phyloP scores from a whole-genome alignment of 805 yeast species.

The Nakazawaea anatomiae region DNA sequence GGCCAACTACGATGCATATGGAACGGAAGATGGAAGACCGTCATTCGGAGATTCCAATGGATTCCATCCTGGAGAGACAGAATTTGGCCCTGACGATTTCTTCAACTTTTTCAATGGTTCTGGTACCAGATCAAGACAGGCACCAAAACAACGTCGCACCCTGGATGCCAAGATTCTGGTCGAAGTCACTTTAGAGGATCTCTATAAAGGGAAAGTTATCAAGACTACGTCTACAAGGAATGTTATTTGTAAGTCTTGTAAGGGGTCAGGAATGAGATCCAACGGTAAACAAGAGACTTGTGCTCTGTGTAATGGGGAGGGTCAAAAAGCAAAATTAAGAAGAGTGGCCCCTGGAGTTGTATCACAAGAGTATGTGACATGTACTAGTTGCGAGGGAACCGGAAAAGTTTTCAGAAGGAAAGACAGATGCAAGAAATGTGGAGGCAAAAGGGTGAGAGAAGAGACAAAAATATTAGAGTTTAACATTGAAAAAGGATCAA shows the following conservation, averaged over 20 bases:
- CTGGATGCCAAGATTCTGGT: slow-evolving; percentile 65
- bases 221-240: slow-evolving; percentile 69
- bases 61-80: slow-evolving; percentile 29
- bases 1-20: slow-evolving; percentile 53
- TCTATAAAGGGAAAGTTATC: slow-evolving; percentile 75
- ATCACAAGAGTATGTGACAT: slow-evolving; percentile 54
- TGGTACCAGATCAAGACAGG: slow-evolving; percentile 16
- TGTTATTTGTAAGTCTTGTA: slow-evolving; percentile 65
- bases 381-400: slow-evolving; percentile 65
- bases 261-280: slow-evolving; percentile 70
- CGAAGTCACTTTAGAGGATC: slow-evolving; percentile 62
- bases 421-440: slow-evolving; percentile 75
- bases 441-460: slow-evolving; percentile 54
- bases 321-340: slow-evolving; percentile 51
- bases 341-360: slow-evolving; percentile 73
- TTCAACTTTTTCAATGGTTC: slow-evolving; percentile 55
- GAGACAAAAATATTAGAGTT: slow-evolving; percentile 74
- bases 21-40: slow-evolving; percentile 31
- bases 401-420: slow-evolving; percentile 57
- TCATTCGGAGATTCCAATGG: slow-evolving; percentile 13
- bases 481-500: slow-evolving; percentile 67
- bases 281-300: slow-evolving; percentile 51
- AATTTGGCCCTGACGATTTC: slow-evolving; percentile 69
- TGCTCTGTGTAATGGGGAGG: slow-evolving; percentile 66
- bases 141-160: slow-evolving; percentile 31